Conservation (phyloP, 139 green algal genomes). For the Chlorella sp. region DNA sequence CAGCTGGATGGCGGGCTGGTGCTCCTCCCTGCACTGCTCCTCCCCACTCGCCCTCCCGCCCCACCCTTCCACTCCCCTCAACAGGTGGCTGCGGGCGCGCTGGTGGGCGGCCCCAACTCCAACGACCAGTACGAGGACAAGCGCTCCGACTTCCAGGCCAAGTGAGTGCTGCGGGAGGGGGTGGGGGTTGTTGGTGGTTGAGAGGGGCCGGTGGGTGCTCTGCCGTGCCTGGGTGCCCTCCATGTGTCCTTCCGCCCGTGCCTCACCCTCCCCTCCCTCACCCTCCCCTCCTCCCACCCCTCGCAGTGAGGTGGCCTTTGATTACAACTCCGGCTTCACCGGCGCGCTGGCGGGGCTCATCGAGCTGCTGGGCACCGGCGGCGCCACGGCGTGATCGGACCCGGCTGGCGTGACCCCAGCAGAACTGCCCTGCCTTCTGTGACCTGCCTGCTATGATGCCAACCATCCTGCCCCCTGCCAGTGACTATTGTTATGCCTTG, state of each 20-base stretch:
- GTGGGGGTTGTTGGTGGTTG: background rate
- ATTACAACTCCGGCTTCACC: slow-evolving; percentile 66
- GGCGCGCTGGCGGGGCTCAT: slow-evolving; percentile 43
- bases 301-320: slow-evolving; percentile 36
- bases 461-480: too few species aligned
- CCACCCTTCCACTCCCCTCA: background rate
- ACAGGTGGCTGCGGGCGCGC: slow-evolving; percentile 41
- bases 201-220: too few species aligned
- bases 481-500: too few species aligned
- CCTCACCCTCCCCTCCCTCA: too few species aligned
- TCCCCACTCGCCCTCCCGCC: background rate
- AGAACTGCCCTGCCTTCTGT: too few species aligned
- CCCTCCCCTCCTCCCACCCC: background rate
- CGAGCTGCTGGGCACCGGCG: background rate
- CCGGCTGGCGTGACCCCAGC: too few species aligned
- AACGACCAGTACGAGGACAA: slow-evolving; percentile 38
- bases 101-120: slow-evolving; percentile 54
- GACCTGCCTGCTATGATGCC: too few species aligned
- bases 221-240: background rate
- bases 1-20: too few species aligned
- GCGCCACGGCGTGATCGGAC: too few species aligned
- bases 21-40: too few species aligned
- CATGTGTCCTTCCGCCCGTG: too few species aligned
- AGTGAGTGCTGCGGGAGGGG: slow-evolving; percentile 15
- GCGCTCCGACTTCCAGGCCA: slow-evolving; percentile 47